Percentiles rank a stretch among this genome's conserved stretches.
These are phyloP conservation scores for Trichosporon ovoides DNA, from an alignment of 1,284 basidiomycete genomes.

Conservation along the genomic window DNA sequence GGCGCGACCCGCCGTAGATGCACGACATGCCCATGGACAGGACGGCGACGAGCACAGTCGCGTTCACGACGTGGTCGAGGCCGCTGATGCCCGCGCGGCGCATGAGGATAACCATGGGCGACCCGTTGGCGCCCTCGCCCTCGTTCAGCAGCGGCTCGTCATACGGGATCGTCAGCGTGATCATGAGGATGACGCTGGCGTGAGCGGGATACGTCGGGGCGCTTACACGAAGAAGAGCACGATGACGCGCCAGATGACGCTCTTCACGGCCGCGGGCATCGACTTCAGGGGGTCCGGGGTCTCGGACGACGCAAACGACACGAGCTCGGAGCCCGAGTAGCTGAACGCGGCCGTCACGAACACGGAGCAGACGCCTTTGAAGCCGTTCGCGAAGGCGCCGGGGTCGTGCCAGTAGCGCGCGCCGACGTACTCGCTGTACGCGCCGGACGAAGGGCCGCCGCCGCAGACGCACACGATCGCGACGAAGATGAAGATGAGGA, in stretches of 20 bases:
- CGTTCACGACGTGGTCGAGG: slow-evolving; percentile 36
- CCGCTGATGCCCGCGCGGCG: slow-evolving; percentile 47
- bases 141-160: slow-evolving; percentile 39
- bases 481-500: slow-evolving; percentile 47
- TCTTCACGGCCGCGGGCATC: slow-evolving; percentile 25
- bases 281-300: slow-evolving; percentile 30
- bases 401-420: slow-evolving; percentile 41
- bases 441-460: slow-evolving; percentile 39
- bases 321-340: slow-evolving; percentile 67
- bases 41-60: slow-evolving; percentile 32
- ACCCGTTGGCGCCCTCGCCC: slow-evolving; percentile 49
- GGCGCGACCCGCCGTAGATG: slow-evolving; percentile 33
- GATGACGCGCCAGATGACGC: slow-evolving; percentile 53
- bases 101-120: slow-evolving; percentile 54
- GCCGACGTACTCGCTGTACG: slow-evolving; percentile 37
- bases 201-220: background rate
- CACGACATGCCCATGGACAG: slow-evolving; percentile 24
- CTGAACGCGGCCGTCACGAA: slow-evolving; percentile 63
- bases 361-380: slow-evolving; percentile 49
- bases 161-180: slow-evolving; percentile 51
- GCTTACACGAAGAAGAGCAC: slow-evolving; percentile 47
- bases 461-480: slow-evolving; percentile 39
- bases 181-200: slow-evolving; percentile 19
- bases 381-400: slow-evolving; percentile 50
- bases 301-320: slow-evolving; percentile 59